Evolutionary conservation across 257 asterid species (phyloP).

Genomic region (Gynochthodes officinalis): DNA sequence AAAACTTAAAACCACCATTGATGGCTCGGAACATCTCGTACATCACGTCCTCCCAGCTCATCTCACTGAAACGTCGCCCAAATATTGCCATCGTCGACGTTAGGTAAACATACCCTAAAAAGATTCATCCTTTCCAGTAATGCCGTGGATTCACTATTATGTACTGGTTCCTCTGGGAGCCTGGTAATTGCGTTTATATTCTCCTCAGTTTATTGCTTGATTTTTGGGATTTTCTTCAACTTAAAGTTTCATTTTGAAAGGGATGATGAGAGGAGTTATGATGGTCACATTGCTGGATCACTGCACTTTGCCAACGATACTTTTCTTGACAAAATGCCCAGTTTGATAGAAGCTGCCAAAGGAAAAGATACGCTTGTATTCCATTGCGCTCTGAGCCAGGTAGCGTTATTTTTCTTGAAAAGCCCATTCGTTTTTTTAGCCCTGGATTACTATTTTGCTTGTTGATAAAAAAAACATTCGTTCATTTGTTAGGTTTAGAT

Average conservation of each 20-base stretch:
- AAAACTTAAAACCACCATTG: not conserved
- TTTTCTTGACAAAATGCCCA: constrained; percentile 63
- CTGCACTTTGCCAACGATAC: constrained; percentile 82
- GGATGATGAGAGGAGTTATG: constrained; percentile 87
- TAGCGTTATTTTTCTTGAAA: constrained; percentile 7
- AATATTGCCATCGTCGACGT: constrained; percentile 80
- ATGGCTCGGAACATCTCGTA: constrained; percentile 75
- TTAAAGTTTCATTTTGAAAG: constrained; percentile 26
- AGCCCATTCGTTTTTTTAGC: not conserved
- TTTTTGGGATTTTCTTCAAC: not conserved
- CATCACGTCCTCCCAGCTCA: constrained; percentile 74
- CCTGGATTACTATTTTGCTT: not conserved
- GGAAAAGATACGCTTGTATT: constrained; percentile 91
- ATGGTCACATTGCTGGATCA: constrained; percentile 94
- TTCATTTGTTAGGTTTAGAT: not conserved
- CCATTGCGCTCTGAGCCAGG: constrained; percentile 99
- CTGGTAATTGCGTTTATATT: not conserved
- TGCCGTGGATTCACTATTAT: not conserved
- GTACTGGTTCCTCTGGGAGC: not conserved
- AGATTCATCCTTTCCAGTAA: not conserved
- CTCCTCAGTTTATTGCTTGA: not conserved
- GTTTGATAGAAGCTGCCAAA: constrained; percentile 59
- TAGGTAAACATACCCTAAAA: constrained; percentile 38
- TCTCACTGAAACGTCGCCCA: constrained; percentile 56
- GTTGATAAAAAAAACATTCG: not conserved